Base-by-base conservation (phyloP, 352 stramenopile species). In the Paralagenidium karlingii region DNA sequence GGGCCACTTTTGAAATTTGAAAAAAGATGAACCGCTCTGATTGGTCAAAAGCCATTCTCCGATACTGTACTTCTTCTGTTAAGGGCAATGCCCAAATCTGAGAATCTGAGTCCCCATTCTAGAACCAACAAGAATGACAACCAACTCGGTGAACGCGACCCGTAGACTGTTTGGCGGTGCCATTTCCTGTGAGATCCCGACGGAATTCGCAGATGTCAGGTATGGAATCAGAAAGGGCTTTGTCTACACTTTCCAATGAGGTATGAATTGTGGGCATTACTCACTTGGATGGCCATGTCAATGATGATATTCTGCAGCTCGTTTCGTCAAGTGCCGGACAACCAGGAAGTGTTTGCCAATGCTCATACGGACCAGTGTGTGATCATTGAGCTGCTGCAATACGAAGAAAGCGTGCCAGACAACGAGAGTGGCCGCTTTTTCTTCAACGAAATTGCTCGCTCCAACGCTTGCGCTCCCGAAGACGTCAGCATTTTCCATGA, bases 281-380 rank as follows among this genome's bases (percentile, higher is more conserved):
- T 45, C 5, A 18, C 8, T 39, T 1, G 43, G 20, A 18, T 39
- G 21, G n/a, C 8, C 11, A 24, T 29, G 22, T 3, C 9, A 10
- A 3, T 30, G n/a, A 20, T 26, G 11, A 36, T 2, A 12, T 51
- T 16, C 15, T 47, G 11, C 24, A 79, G 62, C 49, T 50, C 59
- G 16, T 91, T 92, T 45, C 78, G 78, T 9, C 75, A 92, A 48
- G 76, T 92, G 21, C 78, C 78, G 0, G 75, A 92, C 52, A 89
- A 92, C 50, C 78, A 92, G 47, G 78, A 92, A 39, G 78, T 92
- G 21, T 92, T 89, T 55, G 74, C 78, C 22, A 80, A 92, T 25
- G 67, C 69, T 13, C 43, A 60, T 21, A 88, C 66, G 2, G 78
- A 92, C 42, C 75, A 84, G 46, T 85, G 68, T 49, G 55, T 92